Percentiles rank a stretch among this genome's conserved stretches.
Evolutionary conservation across 331 rosid genomes (phyloP).

Genomic region (Arachis monticola): DNA sequence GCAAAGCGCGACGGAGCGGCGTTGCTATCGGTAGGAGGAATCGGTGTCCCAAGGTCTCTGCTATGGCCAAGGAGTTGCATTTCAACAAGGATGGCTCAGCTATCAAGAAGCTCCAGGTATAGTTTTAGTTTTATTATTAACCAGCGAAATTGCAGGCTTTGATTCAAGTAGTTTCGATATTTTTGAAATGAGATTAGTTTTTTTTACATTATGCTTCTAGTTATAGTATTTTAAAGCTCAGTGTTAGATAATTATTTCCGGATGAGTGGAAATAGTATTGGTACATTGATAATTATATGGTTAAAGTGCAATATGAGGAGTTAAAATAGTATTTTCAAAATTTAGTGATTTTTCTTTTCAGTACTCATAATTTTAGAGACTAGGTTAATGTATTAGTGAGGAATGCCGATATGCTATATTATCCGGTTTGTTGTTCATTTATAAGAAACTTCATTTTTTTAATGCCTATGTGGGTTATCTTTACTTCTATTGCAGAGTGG

Average conservation of each 20-base stretch:
- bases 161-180: no score
- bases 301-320: no score
- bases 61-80: slow-evolving; percentile 97
- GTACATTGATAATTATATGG: no score
- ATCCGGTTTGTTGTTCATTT: not conserved
- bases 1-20: slow-evolving; percentile 42
- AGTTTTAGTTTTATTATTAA: not conserved
- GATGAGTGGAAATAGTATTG: no score
- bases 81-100: slow-evolving; percentile 94
- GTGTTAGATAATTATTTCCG: no score
- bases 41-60: slow-evolving; percentile 58
- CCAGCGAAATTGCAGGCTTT: not conserved
- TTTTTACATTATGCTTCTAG: no score
- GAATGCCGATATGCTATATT: not conserved
- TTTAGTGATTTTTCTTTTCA: no score
- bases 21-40: slow-evolving; percentile 44
- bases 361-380: no score
- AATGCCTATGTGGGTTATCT: not conserved
- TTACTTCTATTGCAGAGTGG: slow-evolving; percentile 62
- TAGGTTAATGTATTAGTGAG: not conserved
- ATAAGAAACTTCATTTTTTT: not conserved
- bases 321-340: no score
- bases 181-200: no score
- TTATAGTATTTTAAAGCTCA: no score
- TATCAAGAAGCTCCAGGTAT: slow-evolving; percentile 81